Conservation (phyloP, 2,329 filamentous ascomycete genomes). For the Zymoseptoria passerinii region DNA sequence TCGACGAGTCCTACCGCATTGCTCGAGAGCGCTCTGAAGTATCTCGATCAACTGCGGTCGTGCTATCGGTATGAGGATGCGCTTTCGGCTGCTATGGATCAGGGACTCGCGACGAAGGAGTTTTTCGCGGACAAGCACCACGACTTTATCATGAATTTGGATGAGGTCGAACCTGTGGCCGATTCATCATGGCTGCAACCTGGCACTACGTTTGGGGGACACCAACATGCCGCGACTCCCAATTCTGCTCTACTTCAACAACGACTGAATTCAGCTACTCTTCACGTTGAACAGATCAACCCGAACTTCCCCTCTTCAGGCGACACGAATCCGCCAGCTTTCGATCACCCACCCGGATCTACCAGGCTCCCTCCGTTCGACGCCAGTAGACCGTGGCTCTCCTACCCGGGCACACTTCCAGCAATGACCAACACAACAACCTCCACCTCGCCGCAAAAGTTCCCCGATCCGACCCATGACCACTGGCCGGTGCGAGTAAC, state of each 20-base stretch:
- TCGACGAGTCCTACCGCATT: slow-evolving; percentile 26
- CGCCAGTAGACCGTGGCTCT: slow-evolving; percentile 33
- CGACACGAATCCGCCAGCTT: slow-evolving; percentile 10
- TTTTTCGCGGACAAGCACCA: slow-evolving; percentile 45
- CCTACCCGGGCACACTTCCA: slow-evolving; percentile 22
- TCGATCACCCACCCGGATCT: slow-evolving; percentile 24
- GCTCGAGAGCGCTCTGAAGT: slow-evolving; percentile 53
- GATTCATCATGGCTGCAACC: slow-evolving; percentile 55
- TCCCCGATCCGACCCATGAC: slow-evolving; percentile 37
- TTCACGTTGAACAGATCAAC: slow-evolving; percentile 27
- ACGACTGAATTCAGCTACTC: slow-evolving; percentile 11
- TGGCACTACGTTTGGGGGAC: slow-evolving; percentile 53
- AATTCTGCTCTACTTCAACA: slow-evolving; percentile 14
- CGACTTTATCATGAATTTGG: slow-evolving; percentile 52
- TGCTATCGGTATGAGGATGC: slow-evolving; percentile 48
- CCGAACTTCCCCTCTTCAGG: slow-evolving; percentile 19
- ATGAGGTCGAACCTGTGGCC: slow-evolving; percentile 42
- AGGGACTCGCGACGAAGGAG: slow-evolving; percentile 46
- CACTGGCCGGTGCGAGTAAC: slow-evolving; percentile 61
- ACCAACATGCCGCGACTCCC: slow-evolving; percentile 47
- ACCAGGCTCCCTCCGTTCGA: slow-evolving; percentile 22
- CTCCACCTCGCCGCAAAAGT: slow-evolving; percentile 6
- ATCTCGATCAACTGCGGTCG: slow-evolving; percentile 51
- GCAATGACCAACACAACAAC: slow-evolving; percentile 4
- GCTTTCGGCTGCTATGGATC: slow-evolving; percentile 44